These are phyloP conservation scores for Fusarium clavum DNA, from an alignment of 2,329 filamentous ascomycete genomes.

Conservation along the genomic window DNA sequence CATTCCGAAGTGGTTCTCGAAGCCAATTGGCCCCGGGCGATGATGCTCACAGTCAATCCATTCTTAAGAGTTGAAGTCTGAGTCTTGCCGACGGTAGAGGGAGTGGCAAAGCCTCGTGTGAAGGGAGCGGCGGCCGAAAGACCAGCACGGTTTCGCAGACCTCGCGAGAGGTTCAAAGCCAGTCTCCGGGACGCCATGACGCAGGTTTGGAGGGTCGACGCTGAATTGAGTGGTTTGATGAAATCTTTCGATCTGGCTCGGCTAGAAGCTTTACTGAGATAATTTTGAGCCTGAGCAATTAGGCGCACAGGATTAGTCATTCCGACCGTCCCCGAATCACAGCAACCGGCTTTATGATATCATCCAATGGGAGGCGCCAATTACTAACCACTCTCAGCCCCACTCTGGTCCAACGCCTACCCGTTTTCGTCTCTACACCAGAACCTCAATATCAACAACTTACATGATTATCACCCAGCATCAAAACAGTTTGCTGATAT, in stretches of 20 bases:
- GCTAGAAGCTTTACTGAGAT: constrained; percentile 60
- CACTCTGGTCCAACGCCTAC: constrained; percentile 28
- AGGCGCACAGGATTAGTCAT: constrained; percentile 54
- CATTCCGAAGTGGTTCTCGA: constrained; percentile 32
- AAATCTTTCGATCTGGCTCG: constrained; percentile 60
- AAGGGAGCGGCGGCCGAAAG: constrained; percentile 81
- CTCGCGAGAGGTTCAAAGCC: constrained; percentile 92
- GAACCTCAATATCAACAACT: constrained; percentile 11
- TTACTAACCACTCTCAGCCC: constrained; percentile 48
- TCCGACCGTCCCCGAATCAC: constrained; percentile 58
- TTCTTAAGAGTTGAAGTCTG: constrained; percentile 97
- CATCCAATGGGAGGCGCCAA: constrained; percentile 52
- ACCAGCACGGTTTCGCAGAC: constrained; percentile 87
- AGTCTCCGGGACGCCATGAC: constrained; percentile 97
- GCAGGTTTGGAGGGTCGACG: constrained; percentile 62
- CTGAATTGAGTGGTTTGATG: constrained; percentile 68
- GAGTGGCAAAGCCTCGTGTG: constrained; percentile 90
- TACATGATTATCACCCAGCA: constrained; percentile 6
- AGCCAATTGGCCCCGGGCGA: constrained; percentile 54
- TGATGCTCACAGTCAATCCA: constrained; percentile 84
- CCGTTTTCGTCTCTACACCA: constrained; percentile 35
- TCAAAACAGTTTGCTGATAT: constrained; percentile 1
- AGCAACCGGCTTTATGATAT: constrained; percentile 23
- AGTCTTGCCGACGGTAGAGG: constrained; percentile 83
- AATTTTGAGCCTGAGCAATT: constrained; percentile 58